Conservation (phyloP, 371 early-diverging fungal species). For the Batkoa obscura region DNA sequence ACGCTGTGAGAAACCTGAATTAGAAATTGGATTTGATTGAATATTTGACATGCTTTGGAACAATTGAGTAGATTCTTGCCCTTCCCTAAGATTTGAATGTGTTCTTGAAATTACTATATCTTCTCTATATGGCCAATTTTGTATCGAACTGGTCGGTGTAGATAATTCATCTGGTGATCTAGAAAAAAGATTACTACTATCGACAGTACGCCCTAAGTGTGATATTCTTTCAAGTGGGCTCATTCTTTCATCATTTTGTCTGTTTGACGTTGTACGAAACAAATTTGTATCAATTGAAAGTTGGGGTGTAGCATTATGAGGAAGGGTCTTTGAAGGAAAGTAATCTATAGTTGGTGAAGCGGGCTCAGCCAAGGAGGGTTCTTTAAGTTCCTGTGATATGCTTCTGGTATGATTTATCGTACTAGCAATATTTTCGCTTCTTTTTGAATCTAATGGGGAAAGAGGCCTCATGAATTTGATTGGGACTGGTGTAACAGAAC, state of each 20-base stretch:
- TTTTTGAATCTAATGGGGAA: too few species aligned
- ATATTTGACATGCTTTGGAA: too few species aligned
- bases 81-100: too few species aligned
- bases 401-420: too few species aligned
- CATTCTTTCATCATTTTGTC: background rate
- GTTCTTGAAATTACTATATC: background rate
- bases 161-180: background rate
- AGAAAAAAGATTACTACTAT: background rate
- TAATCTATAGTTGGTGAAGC: too few species aligned
- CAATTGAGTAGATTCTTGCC: background rate
- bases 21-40: background rate
- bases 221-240: constrained; percentile 1
- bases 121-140: constrained; percentile 3
- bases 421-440: too few species aligned
- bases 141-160: background rate
- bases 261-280: too few species aligned
- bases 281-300: too few species aligned
- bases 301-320: too few species aligned
- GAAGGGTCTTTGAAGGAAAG: too few species aligned
- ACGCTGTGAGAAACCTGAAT: background rate
- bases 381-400: too few species aligned
- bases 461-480: background rate
- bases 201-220: background rate
- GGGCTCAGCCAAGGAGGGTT: too few species aligned
- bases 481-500: background rate